Evolutionary conservation across 345 rosid species (phyloP).

Genomic region (Pugionium cornutum): DNA sequence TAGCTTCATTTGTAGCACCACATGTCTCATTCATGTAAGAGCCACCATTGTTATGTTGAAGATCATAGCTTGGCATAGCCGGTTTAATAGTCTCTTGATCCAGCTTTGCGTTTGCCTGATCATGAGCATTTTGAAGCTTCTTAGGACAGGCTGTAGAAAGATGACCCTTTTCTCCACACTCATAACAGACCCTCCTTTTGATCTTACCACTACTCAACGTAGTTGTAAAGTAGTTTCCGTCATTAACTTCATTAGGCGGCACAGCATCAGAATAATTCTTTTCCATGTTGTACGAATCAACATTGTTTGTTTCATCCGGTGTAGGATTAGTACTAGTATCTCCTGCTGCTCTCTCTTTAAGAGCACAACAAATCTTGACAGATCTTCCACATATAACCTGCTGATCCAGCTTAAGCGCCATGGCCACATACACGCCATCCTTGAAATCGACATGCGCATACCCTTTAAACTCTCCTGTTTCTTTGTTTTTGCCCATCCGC

Average conservation of each 20-base stretch:
- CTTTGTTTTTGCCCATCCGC: conserved; percentile 79
- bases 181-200: conserved; percentile 72
- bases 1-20: conserved; percentile 23
- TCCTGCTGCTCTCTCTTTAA: conserved; percentile 48
- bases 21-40: conserved; percentile 34
- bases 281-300: conserved; percentile 18
- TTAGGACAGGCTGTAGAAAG: conserved; percentile 76
- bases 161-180: conserved; percentile 82
- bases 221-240: conserved; percentile 24
- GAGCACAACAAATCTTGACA: conserved; percentile 83
- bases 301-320: conserved; percentile 25
- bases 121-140: conserved; percentile 42
- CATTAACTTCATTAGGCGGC: conserved; percentile 15
- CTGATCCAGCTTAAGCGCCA: conserved; percentile 88
- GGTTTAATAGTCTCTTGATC: conserved; percentile 59
- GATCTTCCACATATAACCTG: conserved; percentile 71
- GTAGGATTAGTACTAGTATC: conserved; percentile 25
- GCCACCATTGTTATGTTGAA: conserved; percentile 45
- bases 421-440: conserved; percentile 54
- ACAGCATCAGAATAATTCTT: conserved; percentile 20
- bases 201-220: conserved; percentile 56
- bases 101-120: conserved; percentile 44
- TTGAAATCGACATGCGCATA: conserved; percentile 86
- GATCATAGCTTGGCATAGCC: conserved; percentile 62
- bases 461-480: conserved; percentile 81